Evolutionary conservation across 108 stramenopile species (phyloP).

Genomic region (Fragilariopsis cylindrus): DNA sequence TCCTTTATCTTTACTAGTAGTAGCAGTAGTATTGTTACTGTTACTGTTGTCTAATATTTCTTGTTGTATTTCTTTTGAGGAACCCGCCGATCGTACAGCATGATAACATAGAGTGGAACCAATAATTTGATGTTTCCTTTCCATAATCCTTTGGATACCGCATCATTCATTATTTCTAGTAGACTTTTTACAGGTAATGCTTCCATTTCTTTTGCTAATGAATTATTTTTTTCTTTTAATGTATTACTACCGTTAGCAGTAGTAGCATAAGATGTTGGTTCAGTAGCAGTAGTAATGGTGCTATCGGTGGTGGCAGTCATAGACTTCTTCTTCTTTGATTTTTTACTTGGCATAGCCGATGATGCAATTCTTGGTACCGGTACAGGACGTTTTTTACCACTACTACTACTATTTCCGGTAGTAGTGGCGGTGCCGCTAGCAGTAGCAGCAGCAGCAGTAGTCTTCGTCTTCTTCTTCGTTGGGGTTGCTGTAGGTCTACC

Average conservation of each 20-base stretch:
- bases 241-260: background rate
- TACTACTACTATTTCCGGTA: background rate
- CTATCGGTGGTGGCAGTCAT: background rate
- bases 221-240: slow-evolving; percentile 4
- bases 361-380: slow-evolving; percentile 2
- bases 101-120: slow-evolving; percentile 38
- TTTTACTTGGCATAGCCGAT: background rate
- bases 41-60: slow-evolving; percentile 11
- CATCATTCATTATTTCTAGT: slow-evolving; percentile 34
- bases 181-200: slow-evolving; percentile 33
- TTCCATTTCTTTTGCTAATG: slow-evolving; percentile 31
- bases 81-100: slow-evolving; percentile 46
- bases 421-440: background rate
- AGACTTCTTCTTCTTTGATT: slow-evolving; percentile 1
- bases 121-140: slow-evolving; percentile 53
- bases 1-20: background rate
- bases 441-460: too few relatives aligned
- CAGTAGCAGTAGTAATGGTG: background rate
- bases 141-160: slow-evolving; percentile 41
- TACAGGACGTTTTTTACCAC: slow-evolving; percentile 10
- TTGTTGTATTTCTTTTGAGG: slow-evolving; percentile 20
- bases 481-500: too few relatives aligned
- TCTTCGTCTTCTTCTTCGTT: background rate
- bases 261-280: slow-evolving; percentile 1
- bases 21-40: too few relatives aligned